Evolutionary conservation across 495 filamentous ascomycete species (phyloP), one percentile per base, ranked within the genome.

Genomic region (Podospora pseudocomata): DNA sequence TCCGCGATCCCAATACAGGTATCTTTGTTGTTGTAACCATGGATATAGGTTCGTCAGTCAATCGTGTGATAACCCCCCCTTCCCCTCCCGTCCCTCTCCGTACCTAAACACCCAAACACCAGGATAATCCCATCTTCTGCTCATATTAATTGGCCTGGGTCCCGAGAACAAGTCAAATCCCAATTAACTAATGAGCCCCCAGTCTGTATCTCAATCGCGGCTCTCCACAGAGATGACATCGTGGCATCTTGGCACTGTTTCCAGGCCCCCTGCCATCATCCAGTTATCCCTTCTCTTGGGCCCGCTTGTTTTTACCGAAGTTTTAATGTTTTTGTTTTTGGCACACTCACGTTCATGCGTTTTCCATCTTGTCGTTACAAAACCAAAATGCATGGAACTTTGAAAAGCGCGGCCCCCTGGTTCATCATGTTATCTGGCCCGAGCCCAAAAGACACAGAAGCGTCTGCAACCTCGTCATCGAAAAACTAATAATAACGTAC

Each of bases 371-470:
- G 19, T 56, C 2, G 54, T 9, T 18, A 2, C 4, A 56, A 56
- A 56, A 56, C 2, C 15, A 56, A 58, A n/a, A 58, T 58, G 55
- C 55, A 58, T 19, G 55, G 55, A 58, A 58, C 55, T 58, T 58
- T 58, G 55, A 58, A n/a, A 58, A 58, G 55, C 55, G 23, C 55
- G 19, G 55, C n/a, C 55, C 55, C 55, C 23, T 7, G 23, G 55
- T 58, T 58, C 55, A 58, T 58, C 55, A 58, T 58, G 55, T n/a
- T 26, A 58, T 23, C 19, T 5, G 39, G 7, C 39, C 39, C 39
- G 39, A 49, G 6, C 15, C 23, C 23, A 23, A 23, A 23, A 1
- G 30, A 32, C 30, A 32, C 13, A 49, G 39, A 49, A 11, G 23
- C 23, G 23, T 23, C 1, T 23, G 23, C 23, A 23, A 23, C 1